phyloP scores from a whole-genome alignment of 169 alveolate genomes.

The Cryptosporidium tyzzeri region DNA sequence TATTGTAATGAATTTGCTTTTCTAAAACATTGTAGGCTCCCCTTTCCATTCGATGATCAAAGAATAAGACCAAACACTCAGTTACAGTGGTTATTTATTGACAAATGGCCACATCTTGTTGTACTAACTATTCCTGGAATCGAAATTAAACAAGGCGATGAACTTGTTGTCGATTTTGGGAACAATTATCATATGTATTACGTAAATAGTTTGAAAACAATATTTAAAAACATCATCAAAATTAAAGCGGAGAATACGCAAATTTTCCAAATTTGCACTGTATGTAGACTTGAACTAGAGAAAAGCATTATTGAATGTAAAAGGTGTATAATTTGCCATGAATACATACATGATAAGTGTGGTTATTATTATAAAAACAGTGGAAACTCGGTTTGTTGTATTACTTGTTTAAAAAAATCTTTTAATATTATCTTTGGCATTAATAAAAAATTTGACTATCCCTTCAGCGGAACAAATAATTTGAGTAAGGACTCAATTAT shows the following conservation, averaged over 20 bases:
- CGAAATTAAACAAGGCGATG: conserved; percentile 61
- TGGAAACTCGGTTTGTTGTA: conserved; percentile 27
- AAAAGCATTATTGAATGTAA: background rate
- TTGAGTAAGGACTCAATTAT: background rate
- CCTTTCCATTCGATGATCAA: conserved; percentile 64
- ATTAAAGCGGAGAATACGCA: conserved; percentile 8
- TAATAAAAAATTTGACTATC: background rate
- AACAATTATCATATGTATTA: conserved; percentile 21
- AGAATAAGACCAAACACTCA: conserved; percentile 47
- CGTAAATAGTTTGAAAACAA: background rate
- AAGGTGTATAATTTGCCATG: conserved; percentile 22
- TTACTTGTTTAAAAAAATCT: conserved; percentile 27
- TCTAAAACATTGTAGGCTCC: conserved; percentile 51
- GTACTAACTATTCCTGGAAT: conserved; percentile 70
- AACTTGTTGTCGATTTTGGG: conserved; percentile 58
- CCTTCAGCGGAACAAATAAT: background rate
- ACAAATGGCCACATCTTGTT: conserved; percentile 72
- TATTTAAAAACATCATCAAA: background rate
- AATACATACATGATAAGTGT: conserved; percentile 44
- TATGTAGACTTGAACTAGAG: conserved; percentile 33
- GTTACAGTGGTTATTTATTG: conserved; percentile 65
- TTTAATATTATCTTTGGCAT: conserved; percentile 36
- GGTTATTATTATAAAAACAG: conserved; percentile 6
- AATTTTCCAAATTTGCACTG: conserved; percentile 11
- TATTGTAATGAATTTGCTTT: conserved; percentile 57